Evolutionary conservation across 2,329 filamentous ascomycete genomes (phyloP), one percentile per base, ranked within the genome.

Genomic region (Juglanconis juglandina): DNA sequence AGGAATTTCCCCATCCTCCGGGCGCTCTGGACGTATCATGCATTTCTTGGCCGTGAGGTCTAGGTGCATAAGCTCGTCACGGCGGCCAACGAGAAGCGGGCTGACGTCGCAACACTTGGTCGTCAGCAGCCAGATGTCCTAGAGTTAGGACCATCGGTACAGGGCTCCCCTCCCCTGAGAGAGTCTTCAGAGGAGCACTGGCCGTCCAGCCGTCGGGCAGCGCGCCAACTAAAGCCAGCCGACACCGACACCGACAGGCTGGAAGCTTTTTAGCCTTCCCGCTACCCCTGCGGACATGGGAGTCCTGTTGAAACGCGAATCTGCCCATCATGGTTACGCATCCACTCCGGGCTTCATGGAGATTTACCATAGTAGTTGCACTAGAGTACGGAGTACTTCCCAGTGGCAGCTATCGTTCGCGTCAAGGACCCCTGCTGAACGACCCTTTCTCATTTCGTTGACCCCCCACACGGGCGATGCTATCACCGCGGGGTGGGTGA

Each of bases 201-300:
- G 5, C 11, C 41, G 8, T 1, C 17, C 17, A n/a, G 14, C 44
- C 44, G 44, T 47, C 44, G 44, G 44, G 17, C 8, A 4, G 17
- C 44, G 44, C 17, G 44, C 44, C 44, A 17, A 47, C 13, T 14
- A 4, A 5, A 47, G 44, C 44, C 44, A 52, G 33, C 53, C 58
- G 61, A 63, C 54, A 60, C 61, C 61, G 61, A 63, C 61, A 63
- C 61, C 61, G 61, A 63, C 61, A 63, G 58, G 49, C 14, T 63
- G 61, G 61, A 56, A 56, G 58, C 53, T 46, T 47, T 51, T 53
- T 63, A 60, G 58, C 61, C 58, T 63, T 62, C 61, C 61, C 61
- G 61, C 61, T 42, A 55, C 61, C 61, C 61, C 61, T 63, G 61
- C 54, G 58, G 42, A 58, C 61, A 53, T 57, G 58, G 49, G 47